Evolutionary conservation across 495 filamentous ascomycete genomes (phyloP), one percentile per base, ranked within the genome.

Genomic region (Penicillium angulare): DNA sequence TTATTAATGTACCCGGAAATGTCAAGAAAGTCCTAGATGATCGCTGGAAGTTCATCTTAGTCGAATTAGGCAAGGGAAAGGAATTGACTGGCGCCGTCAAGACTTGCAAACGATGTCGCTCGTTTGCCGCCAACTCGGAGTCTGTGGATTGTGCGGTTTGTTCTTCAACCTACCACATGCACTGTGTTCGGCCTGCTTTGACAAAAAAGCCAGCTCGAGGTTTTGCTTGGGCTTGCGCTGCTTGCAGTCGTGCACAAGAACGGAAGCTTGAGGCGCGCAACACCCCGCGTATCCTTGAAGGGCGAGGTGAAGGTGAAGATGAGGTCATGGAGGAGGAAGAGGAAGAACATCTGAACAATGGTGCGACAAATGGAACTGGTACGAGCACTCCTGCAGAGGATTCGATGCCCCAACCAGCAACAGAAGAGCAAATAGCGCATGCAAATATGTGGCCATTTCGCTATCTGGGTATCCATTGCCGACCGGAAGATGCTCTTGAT

Each of bases 101-200:
- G 71, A 84, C 86, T 35, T 99, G 93, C 80, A 96, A 95, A 75
- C 81, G 90, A 67, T 99, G 93, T 67, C 75, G 68, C 46, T 79
- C 82, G 41, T 99, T 92, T 71, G 95, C 91, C 70, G 91, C 93
- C 52, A 92, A 83, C 85, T 91, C 86, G 61, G 89, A 97, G 67
- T 97, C 93, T 21, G 93, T 99, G 24, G 92, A 97, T 59, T 99
- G 93, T 68, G 93, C 95, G 23, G 88, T 95, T 46, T 99, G 93
- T 68, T 81, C 83, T 57, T 84, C 90, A 60, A 97, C 92, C 7
- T 99, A 97, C 73, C 93, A 99, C 72, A 97, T 99, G 93, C 88
- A 88, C 63, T 99, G 93, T 64, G 95, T 99, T 39, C 87, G 86
- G 47, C 93, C 93, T 26, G 90, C 89, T 31, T 67, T 99, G 50